phyloP scores from a whole-genome alignment of 1,139 yeast species.

The Debaryomyces subglobosus region DNA sequence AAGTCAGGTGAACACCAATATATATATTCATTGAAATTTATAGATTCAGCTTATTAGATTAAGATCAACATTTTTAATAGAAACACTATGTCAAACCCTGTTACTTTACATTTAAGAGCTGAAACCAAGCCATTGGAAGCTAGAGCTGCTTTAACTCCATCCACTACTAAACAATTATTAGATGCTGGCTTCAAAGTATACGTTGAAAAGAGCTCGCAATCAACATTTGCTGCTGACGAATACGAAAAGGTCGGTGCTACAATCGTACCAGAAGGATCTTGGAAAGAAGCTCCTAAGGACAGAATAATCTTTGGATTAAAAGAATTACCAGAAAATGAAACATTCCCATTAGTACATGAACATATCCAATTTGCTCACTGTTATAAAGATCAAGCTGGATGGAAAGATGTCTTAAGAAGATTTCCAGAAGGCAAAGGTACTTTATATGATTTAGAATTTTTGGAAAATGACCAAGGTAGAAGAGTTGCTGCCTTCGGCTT shows the following conservation, averaged over 20 bases:
- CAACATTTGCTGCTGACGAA: conserved; percentile 75
- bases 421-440: conserved; percentile 91
- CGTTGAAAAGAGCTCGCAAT: conserved; percentile 85
- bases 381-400: conserved; percentile 95
- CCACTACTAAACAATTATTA: conserved; percentile 79
- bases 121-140: conserved; percentile 97
- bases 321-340: conserved; percentile 89
- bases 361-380: conserved; percentile 99
- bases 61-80: not conserved
- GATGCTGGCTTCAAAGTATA: conserved; percentile 87
- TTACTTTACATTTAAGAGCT: conserved; percentile 82
- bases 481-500: conserved; percentile 99
- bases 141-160: conserved; percentile 94
- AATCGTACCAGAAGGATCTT: conserved; percentile 89
- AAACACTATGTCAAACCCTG: conserved; percentile 28
- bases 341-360: conserved; percentile 90
- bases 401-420: conserved; percentile 87
- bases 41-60: not conserved
- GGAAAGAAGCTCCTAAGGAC: conserved; percentile 89
- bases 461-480: conserved; percentile 93
- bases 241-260: conserved; percentile 80
- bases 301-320: conserved; percentile 90
- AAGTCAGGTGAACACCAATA: not conserved
- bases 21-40: not conserved
- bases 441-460: conserved; percentile 89